Percentiles rank a stretch among this genome's conserved stretches.
Conservation (phyloP, 441 rosid species). For the Eruca vesicaria region DNA sequence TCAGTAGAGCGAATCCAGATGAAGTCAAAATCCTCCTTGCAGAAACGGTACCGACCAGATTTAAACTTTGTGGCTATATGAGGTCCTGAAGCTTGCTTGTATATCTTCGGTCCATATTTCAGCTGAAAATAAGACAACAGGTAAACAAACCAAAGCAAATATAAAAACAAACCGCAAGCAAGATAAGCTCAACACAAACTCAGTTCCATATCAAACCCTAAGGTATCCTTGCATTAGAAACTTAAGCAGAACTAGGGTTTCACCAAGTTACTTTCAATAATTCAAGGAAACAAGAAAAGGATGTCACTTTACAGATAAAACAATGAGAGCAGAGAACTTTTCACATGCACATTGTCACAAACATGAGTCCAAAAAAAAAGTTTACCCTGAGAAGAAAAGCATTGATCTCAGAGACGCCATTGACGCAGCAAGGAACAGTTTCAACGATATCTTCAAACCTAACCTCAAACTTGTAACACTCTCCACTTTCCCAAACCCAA, state of each 20-base stretch:
- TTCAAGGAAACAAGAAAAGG: not conserved
- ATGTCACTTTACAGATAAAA: not conserved
- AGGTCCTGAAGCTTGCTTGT: constrained; percentile 61
- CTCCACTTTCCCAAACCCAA: constrained; percentile 53
- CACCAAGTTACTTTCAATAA: not conserved
- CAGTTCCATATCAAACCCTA: too few relatives aligned
- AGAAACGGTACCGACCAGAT: constrained; percentile 58
- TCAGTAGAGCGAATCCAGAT: constrained; percentile 85
- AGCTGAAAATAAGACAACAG: constrained; percentile 47
- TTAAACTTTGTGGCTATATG: constrained; percentile 51
- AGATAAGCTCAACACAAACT: too few relatives aligned
- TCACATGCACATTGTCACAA: constrained; percentile 1
- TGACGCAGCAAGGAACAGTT: constrained; percentile 49
- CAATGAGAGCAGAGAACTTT: not conserved
- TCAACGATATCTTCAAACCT: constrained; percentile 74
- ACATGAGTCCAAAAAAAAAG: too few relatives aligned
- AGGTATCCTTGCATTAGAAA: not conserved
- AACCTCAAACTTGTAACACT: constrained; percentile 65
- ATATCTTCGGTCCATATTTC: constrained; percentile 68
- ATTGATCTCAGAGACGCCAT: constrained; percentile 39
- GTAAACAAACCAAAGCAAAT: not conserved
- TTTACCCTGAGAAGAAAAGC: constrained; percentile 67
- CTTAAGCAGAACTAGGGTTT: not conserved
- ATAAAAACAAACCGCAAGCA: too few relatives aligned
- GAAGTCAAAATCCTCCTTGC: constrained; percentile 85